These are phyloP conservation scores for Rhodotorula diobovata DNA, from an alignment of 768 basidiomycete genomes.

Conservation along the genomic window DNA sequence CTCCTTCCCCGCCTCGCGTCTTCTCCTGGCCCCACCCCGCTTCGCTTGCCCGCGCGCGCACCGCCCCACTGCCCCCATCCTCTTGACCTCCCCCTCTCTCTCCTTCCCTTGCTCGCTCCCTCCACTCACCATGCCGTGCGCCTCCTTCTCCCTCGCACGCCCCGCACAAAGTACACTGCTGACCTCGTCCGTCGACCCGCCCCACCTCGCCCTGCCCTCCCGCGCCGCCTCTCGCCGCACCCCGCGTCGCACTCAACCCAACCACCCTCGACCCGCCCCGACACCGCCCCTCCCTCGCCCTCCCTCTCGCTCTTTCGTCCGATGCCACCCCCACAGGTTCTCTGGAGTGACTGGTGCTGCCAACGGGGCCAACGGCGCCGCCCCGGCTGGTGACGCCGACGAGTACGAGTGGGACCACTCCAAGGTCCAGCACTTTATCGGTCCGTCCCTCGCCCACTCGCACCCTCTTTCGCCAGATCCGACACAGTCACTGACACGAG, in stretches of 20 bases:
- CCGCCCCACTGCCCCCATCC: too few species aligned
- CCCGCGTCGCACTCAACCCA: background rate
- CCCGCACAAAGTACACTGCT: too few species aligned
- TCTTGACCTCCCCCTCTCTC: background rate
- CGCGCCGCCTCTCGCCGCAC: background rate
- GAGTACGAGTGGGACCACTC: slow-evolving; percentile 38
- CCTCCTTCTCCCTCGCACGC: too few species aligned
- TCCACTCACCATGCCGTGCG: background rate
- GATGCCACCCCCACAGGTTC: background rate
- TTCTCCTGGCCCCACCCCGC: too few species aligned
- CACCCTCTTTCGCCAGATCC: too few species aligned
- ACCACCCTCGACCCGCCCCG: background rate
- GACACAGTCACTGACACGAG: background rate
- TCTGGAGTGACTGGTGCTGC: background rate
- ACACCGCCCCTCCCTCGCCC: background rate
- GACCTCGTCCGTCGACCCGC: too few species aligned
- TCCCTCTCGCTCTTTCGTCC: background rate
- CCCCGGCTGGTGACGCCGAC: background rate
- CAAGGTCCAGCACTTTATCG: slow-evolving; percentile 44
- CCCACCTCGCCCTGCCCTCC: background rate
- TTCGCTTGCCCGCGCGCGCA: too few species aligned
- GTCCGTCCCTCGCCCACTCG: slow-evolving; percentile 24
- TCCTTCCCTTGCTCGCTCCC: background rate
- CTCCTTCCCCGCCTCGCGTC: background rate
- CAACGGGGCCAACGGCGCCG: background rate